Evolutionary conservation across 176 grass and related monocot species (phyloP).

Genomic region (Areca catechu): DNA sequence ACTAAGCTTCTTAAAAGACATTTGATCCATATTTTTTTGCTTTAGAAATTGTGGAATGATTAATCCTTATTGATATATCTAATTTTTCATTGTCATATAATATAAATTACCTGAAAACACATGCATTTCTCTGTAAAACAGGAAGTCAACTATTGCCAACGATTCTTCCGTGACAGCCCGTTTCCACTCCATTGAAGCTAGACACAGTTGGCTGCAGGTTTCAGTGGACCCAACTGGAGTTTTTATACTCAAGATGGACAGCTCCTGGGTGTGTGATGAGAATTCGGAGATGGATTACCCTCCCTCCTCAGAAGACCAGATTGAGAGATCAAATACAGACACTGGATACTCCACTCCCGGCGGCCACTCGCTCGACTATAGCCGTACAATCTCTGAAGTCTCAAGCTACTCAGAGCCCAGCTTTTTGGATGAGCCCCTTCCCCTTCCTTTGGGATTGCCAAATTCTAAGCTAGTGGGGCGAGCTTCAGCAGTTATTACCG

Average conservation of each 20-base stretch:
- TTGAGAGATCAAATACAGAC: conserved; percentile 25
- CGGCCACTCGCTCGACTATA: conserved; percentile 39
- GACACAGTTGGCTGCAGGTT: neutral
- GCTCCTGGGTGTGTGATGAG: conserved; percentile 54
- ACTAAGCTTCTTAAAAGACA: no score
- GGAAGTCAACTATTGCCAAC: neutral
- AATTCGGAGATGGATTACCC: conserved; percentile 39
- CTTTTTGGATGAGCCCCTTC: conserved; percentile 34
- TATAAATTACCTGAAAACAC: no score
- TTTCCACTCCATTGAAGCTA: no score
- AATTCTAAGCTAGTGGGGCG: conserved; percentile 38
- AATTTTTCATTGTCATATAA: neutral
- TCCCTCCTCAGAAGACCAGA: conserved; percentile 9
- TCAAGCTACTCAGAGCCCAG: conserved; percentile 70
- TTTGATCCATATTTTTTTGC: no score
- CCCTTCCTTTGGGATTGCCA: conserved; percentile 6
- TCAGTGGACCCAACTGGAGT: neutral
- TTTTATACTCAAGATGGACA: conserved; percentile 37
- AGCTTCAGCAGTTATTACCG: conserved; percentile 32
- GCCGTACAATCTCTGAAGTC: conserved; percentile 70
- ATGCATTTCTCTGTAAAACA: no score
- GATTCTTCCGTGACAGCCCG: no score
- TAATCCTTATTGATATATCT: neutral
- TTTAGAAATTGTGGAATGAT: no score
- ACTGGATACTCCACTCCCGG: conserved; percentile 37